Percentiles rank a stretch among this genome's conserved stretches.
phyloP scores from a whole-genome alignment of 176 grass and related monocot species.

The Aegilops longissima region DNA sequence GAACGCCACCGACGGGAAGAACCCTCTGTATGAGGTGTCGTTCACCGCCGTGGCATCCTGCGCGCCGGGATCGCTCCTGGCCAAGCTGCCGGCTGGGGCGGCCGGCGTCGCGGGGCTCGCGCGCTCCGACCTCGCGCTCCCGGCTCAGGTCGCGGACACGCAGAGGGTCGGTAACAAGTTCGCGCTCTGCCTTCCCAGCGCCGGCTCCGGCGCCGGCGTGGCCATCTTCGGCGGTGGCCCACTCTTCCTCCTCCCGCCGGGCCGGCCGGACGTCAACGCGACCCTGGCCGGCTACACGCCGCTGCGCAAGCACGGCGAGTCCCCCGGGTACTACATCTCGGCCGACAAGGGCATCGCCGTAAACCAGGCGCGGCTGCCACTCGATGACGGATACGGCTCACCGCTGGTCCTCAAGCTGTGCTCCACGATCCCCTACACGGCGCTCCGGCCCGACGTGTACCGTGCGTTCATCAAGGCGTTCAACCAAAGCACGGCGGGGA shows the following conservation, averaged over 20 bases:
- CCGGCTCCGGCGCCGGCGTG: conserved; percentile 28
- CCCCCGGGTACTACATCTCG: conserved; percentile 40
- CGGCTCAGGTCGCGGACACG: conserved; percentile 32
- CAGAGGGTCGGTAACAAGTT: conserved; percentile 44
- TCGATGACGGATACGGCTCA: background rate
- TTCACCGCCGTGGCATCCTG: conserved; percentile 39
- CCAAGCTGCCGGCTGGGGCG: conserved; percentile 24
- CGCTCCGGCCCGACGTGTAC: conserved; percentile 48
- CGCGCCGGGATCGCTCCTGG: conserved; percentile 25
- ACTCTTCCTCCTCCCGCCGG: conserved; percentile 29
- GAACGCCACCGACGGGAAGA: conserved; percentile 63
- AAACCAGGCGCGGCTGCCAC: background rate
- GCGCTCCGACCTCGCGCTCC: conserved; percentile 27
- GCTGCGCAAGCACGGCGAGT: background rate
- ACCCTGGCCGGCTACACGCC: conserved; percentile 20
- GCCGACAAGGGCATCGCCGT: conserved; percentile 38
- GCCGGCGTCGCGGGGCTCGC: conserved; percentile 59
- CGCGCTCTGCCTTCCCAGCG: conserved; percentile 65
- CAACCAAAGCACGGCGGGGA: background rate
- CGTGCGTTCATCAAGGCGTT: conserved; percentile 31
- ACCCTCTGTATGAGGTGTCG: conserved; percentile 24
- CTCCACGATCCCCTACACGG: conserved; percentile 44
- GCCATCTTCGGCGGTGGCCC: conserved; percentile 49
- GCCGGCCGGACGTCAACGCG: background rate
- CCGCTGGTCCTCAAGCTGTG: background rate